These are phyloP conservation scores for Ocimum tenuiflorum DNA, from an alignment of 257 asterid genomes.

Conservation along the genomic window DNA sequence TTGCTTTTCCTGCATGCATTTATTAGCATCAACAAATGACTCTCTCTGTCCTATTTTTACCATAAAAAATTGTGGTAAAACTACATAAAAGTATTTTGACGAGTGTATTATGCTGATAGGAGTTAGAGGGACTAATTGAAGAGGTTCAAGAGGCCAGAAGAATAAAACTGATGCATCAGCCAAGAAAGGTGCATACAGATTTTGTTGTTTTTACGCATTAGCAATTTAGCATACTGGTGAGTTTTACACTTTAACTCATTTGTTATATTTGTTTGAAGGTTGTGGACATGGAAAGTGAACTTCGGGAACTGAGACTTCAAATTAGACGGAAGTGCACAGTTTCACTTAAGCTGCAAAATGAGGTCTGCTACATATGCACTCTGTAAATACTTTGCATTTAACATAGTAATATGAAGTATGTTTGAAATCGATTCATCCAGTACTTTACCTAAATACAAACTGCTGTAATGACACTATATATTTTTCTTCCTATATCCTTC, in stretches of 20 bases:
- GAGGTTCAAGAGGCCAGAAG: constrained; percentile 94
- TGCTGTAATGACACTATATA: background rate
- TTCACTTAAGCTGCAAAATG: constrained; percentile 67
- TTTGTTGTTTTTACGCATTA: background rate
- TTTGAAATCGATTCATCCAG: background rate
- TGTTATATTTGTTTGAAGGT: constrained; percentile 41
- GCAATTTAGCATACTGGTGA: background rate
- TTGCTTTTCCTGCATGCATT: background rate
- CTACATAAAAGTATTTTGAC: background rate
- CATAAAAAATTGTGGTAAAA: no score
- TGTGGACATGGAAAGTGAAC: constrained; percentile 90
- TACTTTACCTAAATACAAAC: background rate
- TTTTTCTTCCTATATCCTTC: background rate
- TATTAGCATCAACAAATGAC: background rate
- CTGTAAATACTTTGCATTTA: background rate
- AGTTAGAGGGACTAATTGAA: constrained; percentile 61
- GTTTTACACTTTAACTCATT: background rate
- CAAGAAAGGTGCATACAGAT: constrained; percentile 32
- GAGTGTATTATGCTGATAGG: constrained; percentile 22
- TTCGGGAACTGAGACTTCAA: constrained; percentile 72
- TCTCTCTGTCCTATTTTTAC: background rate
- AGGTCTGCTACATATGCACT: constrained; percentile 38
- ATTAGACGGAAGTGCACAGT: constrained; percentile 62
- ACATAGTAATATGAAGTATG: no score
- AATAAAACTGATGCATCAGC: constrained; percentile 69